phyloP scores from a whole-genome alignment of 768 basidiomycete species.

The Lactarius psammicola region DNA sequence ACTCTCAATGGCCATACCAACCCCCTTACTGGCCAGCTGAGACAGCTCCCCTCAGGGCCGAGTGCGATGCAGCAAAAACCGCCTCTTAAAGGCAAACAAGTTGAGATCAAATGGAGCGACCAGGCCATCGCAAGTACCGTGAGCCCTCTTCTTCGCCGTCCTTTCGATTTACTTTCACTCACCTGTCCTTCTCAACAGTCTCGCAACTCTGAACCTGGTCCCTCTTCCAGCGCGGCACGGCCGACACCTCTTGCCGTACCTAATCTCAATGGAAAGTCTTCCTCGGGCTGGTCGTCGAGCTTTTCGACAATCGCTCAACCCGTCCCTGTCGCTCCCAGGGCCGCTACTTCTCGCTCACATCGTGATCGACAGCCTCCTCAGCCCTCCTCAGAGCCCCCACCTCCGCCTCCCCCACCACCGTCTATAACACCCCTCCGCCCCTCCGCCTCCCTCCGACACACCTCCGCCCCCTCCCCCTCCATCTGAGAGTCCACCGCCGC shows the following conservation, averaged over 20 bases:
- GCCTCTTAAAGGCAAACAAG: conserved; percentile 45
- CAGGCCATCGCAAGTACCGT: conserved; percentile 37
- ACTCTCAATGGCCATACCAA: conserved; percentile 44
- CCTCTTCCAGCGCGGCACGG: conserved; percentile 20
- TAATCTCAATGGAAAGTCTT: conserved; percentile 23
- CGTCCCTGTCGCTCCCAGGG: conserved; percentile 29
- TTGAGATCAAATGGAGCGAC: conserved; percentile 38
- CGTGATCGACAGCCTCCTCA: conserved; percentile 31
- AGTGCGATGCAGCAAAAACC: conserved; percentile 33
- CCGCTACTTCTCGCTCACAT: conserved; percentile 31
- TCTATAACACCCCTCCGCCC: conserved; percentile 20
- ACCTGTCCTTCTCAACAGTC: conserved; percentile 20
- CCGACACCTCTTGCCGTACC: conserved; percentile 22
- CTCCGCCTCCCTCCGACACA: conserved; percentile 34
- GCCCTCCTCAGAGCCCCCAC: conserved; percentile 32
- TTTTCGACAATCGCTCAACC: conserved; percentile 29
- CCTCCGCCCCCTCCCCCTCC: conserved; percentile 35
- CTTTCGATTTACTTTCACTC: conserved; percentile 25
- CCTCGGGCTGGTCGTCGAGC: conserved; percentile 29
- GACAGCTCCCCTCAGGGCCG: conserved; percentile 36
- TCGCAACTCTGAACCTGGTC: conserved; percentile 19
- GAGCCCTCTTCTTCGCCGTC: conserved; percentile 23
- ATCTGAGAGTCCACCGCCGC: conserved; percentile 30
- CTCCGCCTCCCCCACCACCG: conserved; percentile 35
- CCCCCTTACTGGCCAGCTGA: conserved; percentile 34